Conservation (phyloP, 352 stramenopile species). For the Phytophthora pinifolia region DNA sequence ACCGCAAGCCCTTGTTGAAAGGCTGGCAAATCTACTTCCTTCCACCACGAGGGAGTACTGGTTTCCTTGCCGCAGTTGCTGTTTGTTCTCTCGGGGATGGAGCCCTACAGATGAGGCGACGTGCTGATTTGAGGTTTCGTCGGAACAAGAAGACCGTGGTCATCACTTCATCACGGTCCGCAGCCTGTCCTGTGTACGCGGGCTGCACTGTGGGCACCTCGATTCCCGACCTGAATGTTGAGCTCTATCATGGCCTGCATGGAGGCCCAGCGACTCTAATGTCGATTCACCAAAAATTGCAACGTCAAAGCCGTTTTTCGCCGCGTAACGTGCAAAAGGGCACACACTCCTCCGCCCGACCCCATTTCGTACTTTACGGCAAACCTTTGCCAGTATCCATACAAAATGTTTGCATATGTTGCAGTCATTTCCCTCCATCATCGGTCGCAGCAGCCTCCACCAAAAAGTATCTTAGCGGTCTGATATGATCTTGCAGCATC, state of each 20-base stretch:
- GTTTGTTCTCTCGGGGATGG: conserved; percentile 20
- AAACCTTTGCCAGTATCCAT: neutral
- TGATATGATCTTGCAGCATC: conserved; percentile 21
- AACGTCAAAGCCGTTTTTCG: conserved; percentile 16
- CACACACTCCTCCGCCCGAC: conserved; percentile 9
- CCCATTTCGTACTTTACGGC: neutral
- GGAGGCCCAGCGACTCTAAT: no score
- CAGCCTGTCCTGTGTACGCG: no score
- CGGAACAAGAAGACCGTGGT: conserved; percentile 14
- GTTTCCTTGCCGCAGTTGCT: conserved; percentile 17
- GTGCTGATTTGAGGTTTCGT: conserved; percentile 17
- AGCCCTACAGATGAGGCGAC: conserved; percentile 20
- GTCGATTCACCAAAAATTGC: conserved; percentile 23
- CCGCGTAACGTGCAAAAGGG: conserved; percentile 15
- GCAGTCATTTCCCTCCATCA: neutral
- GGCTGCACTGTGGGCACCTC: conserved; percentile 1
- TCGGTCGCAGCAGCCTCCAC: conserved; percentile 6
- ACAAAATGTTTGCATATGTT: neutral
- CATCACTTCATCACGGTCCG: neutral
- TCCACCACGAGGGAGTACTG: neutral
- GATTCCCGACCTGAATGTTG: neutral
- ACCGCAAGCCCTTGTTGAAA: neutral
- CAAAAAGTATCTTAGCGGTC: conserved; percentile 27
- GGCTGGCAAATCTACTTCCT: neutral
- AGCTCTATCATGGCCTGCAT: no score